phyloP scores from a whole-genome alignment of 345 rosid genomes.

The Camelina laxa region DNA sequence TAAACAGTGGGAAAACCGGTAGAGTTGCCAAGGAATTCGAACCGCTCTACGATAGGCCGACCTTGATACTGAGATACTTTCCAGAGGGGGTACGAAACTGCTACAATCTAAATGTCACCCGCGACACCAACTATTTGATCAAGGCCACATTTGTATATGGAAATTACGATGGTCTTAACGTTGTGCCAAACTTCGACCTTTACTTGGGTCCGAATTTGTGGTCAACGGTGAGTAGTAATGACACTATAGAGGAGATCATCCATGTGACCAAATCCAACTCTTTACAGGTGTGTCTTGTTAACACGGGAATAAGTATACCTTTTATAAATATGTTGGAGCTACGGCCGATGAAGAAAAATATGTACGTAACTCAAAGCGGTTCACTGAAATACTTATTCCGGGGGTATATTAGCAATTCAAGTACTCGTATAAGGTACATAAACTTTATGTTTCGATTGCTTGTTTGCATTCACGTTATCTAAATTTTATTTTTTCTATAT shows the following conservation, averaged over 20 bases:
- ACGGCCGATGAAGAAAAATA: conserved; percentile 5
- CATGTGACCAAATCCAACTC: conserved; percentile 3
- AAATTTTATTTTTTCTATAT: not conserved
- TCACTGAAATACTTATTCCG: conserved; percentile 32
- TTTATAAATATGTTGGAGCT: conserved; percentile 29
- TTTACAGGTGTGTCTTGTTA: conserved; percentile 45
- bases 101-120: conserved; percentile 40
- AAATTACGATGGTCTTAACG: conserved; percentile 42
- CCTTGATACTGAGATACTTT: conserved; percentile 37
- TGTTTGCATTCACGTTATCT: not conserved
- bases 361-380: conserved; percentile 20
- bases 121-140: conserved; percentile 41
- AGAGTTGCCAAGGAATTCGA: conserved; percentile 8
- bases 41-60: not conserved
- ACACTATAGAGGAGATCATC: conserved; percentile 37
- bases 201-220: conserved; percentile 44
- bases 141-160: conserved; percentile 46
- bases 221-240: conserved; percentile 31
- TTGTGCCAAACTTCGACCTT: conserved; percentile 37
- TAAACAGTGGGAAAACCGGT: conserved; percentile 33
- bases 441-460: not conserved
- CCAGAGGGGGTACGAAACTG: conserved; percentile 51
- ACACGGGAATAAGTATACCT: conserved; percentile 46
- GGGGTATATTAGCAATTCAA: conserved; percentile 8
- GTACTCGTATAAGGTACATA: conserved; percentile 29